Evolutionary conservation across 169 alveolate genomes (phyloP).

Genomic region (Cryptosporidium muris): DNA sequence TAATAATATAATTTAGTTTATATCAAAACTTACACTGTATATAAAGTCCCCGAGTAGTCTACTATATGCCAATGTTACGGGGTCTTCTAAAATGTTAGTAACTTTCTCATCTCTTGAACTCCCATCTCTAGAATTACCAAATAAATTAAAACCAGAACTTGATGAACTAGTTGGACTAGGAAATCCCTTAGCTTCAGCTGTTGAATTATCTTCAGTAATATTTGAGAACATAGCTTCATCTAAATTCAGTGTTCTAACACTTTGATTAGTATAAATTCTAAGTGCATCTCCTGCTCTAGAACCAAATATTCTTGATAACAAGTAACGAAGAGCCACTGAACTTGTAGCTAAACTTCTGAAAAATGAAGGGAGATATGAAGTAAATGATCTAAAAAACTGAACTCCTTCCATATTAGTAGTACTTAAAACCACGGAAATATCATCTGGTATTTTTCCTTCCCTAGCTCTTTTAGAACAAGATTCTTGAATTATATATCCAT

Average conservation of each 20-base stretch:
- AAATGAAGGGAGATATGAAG: conserved; percentile 46
- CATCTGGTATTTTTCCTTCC: conserved; percentile 37
- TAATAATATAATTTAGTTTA: neutral
- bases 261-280: conserved; percentile 23
- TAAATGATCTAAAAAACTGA: conserved; percentile 63
- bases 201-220: neutral
- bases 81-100: conserved; percentile 46
- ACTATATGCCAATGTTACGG: conserved; percentile 55
- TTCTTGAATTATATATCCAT: conserved; percentile 46
- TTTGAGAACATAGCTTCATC: neutral
- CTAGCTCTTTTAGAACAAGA: conserved; percentile 46
- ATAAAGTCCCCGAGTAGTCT: conserved; percentile 58
- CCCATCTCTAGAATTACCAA: conserved; percentile 44
- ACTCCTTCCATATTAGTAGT: conserved; percentile 62
- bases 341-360: conserved; percentile 60
- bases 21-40: conserved; percentile 45
- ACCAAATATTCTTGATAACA: conserved; percentile 59
- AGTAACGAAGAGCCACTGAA: conserved; percentile 35
- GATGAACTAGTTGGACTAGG: conserved; percentile 22
- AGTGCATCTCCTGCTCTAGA: conserved; percentile 67
- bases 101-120: conserved; percentile 15
- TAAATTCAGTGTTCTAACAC: conserved; percentile 2
- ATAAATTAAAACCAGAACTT: conserved; percentile 49
- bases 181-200: neutral
- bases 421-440: conserved; percentile 39